phyloP scores from a whole-genome alignment of 768 basidiomycete species.

The Lyophyllum atratum region DNA sequence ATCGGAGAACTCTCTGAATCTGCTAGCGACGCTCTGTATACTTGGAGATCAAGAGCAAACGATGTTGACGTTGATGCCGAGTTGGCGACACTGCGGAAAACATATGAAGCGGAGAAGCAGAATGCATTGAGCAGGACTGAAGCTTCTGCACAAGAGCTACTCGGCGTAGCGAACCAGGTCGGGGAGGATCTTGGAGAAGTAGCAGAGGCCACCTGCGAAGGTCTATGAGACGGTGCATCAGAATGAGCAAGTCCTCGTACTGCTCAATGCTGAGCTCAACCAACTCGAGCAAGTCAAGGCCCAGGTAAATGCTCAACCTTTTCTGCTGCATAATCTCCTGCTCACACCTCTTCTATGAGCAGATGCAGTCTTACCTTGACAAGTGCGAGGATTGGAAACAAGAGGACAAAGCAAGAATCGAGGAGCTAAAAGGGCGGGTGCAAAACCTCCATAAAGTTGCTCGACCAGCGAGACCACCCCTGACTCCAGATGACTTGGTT shows the following conservation, averaged over 20 bases:
- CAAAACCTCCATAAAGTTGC: constrained; percentile 21
- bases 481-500: constrained; percentile 20
- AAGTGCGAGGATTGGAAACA: constrained; percentile 19
- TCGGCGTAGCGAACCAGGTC: constrained; percentile 1
- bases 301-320: neutral
- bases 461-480: constrained; percentile 13
- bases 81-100: neutral
- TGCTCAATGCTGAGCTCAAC: constrained; percentile 8
- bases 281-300: neutral
- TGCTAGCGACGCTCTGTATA: constrained; percentile 10
- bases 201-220: neutral
- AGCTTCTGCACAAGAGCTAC: neutral
- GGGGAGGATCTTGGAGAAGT: constrained; percentile 5
- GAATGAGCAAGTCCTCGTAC: neutral
- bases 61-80: constrained; percentile 13
- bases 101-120: constrained; percentile 2
- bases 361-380: constrained; percentile 11
- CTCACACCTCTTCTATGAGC: neutral
- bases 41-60: neutral
- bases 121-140: neutral
- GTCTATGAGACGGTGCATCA: neutral
- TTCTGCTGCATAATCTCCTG: neutral
- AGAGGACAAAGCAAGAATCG: constrained; percentile 22
- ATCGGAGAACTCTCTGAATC: constrained; percentile 4
- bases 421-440: constrained; percentile 24